Evolutionary conservation across 495 filamentous ascomycete genomes (phyloP), one percentile per base, ranked within the genome.

Genomic region (Tuber indicum): DNA sequence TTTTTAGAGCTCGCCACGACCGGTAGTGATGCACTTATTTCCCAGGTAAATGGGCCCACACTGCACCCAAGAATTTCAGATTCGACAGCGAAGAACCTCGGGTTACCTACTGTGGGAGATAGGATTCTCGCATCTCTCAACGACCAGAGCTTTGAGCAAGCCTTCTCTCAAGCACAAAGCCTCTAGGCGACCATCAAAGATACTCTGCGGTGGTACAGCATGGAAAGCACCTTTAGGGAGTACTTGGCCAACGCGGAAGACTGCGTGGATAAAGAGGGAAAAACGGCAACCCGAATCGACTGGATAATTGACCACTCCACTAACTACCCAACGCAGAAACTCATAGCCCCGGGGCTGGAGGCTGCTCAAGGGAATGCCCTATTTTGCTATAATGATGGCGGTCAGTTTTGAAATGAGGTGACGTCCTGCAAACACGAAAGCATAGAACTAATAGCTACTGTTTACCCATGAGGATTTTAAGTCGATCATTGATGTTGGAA

Each of bases 191-290:
- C 81, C 2, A 87, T 87, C 70, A 71, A 62, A 39, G 86, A 86
- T 74, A 85, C 86, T 17, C 72, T 87, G 17, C 77, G 76, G 47
- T 84, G 86, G 42, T 87, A 86, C 71, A 76, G 80, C 3, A 75
- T 85, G 17, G 82, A 81, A 52, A 77, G 78, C 21, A 86, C 86
- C 10, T 87, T 87, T 75, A 84, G 81, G n/a, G 86, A 86, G 74
- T 87, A 85, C 75, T 81, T 87, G 23, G 86, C 86, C 21, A 87
- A 87, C 76, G 86, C 86, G 9, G 86, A 87, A 70, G 86, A 87
- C 62, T 80, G 81, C 46, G 71, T 75, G 47, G 49, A 58, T 26
- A n/a, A 26, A 26, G 49, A 58, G 23, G 23, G 49, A 7, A 58
- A 58, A 58, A 76, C 78, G 26, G 84, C 86, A 2, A 82, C 82